Evolutionary conservation across 192 early-diverging fungal species (phyloP), one percentile per base, ranked within the genome.

Genomic region (Ramicandelaber brevisporus): DNA sequence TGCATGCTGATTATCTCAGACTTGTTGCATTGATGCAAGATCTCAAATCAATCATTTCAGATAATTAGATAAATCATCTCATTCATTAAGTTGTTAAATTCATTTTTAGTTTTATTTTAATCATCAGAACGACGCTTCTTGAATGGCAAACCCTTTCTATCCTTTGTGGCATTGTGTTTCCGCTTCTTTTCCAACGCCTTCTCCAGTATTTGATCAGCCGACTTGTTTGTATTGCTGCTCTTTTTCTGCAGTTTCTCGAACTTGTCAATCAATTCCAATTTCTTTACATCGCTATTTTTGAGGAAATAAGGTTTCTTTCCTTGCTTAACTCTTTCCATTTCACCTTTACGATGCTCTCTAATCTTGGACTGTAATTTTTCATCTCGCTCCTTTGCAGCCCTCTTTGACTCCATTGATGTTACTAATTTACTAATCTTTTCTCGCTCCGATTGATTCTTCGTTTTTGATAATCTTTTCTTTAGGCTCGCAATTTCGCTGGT

Each of bases 271-370:
- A 85, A 45, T 45, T 81, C 79, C 26, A 87, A 35, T 34, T 81
- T 78, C 59, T 83, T 48, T 11, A 60, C 31, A 46, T 62, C 68
- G 70, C 79, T 61, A 43, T 76, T 72, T 48, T 92, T 93, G 27
- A 95, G 53, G 57, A 69, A 95, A 53, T 70, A 98, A 16, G 92
- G 86, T 34, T 63, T 80, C 58, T 98, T 95, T 18, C 92, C 92
- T 45, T 79, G 46, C 41, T 69, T 54, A 18, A 88, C 66, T 30
- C 68, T 38, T 27, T 83, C 80, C 16, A 43, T 43, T 46, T 98
- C 88, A 34, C 46, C 64, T 50, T 82, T 81, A 36, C 74, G 73
- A 44, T 76, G 71, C 21, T 71, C 68, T 20, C 68, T 56, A 34
- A 73, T 63, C 7, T 89, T 58, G 30, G 63, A 44, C 36, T 73